Percentiles rank a stretch among this genome's conserved stretches.
Conservation (phyloP, 2,329 filamentous ascomycete genomes). For the Phaeomoniella chlamydospora region DNA sequence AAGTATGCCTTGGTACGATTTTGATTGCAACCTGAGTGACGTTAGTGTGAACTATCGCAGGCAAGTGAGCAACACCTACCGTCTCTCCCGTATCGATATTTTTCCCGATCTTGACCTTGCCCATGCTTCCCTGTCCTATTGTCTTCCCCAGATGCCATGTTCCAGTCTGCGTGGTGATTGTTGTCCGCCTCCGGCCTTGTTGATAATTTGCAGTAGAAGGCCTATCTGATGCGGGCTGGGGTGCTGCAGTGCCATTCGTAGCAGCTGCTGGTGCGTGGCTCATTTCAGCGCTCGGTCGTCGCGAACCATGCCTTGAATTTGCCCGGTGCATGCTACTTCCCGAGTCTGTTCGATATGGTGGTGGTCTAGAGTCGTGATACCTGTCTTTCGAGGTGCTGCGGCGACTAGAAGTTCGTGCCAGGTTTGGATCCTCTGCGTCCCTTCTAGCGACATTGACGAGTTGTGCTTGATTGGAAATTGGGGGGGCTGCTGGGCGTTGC, state of each 20-base stretch:
- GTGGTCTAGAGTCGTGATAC: slow-evolving; percentile 23
- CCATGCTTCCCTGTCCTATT: slow-evolving; percentile 95
- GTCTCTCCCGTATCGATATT: slow-evolving; percentile 84
- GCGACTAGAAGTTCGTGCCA: slow-evolving; percentile 44
- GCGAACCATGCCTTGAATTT: slow-evolving; percentile 23
- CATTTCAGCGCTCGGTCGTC: slow-evolving; percentile 29
- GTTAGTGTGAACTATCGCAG: slow-evolving; percentile 4
- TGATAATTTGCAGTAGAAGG: slow-evolving; percentile 21
- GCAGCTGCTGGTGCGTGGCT: slow-evolving; percentile 32
- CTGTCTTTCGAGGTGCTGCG: slow-evolving; percentile 53
- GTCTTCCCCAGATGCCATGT: slow-evolving; percentile 95
- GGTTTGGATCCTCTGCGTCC: slow-evolving; percentile 60
- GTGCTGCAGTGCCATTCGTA: slow-evolving; percentile 38
- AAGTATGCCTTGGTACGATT: slow-evolving; percentile 82
- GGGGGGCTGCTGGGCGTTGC: slow-evolving; percentile 22
- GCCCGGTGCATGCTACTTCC: slow-evolving; percentile 29
- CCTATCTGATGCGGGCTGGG: slow-evolving; percentile 33
- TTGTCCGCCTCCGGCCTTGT: slow-evolving; percentile 49
- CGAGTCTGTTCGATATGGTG: slow-evolving; percentile 39
- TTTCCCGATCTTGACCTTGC: slow-evolving; percentile 90
- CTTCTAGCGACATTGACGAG: slow-evolving; percentile 44
- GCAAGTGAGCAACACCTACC: slow-evolving; percentile 34
- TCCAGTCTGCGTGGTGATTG: slow-evolving; percentile 77
- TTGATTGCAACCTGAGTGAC: slow-evolving; percentile 72
- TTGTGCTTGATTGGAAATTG: slow-evolving; percentile 29